Evolutionary conservation across 176 grass and related monocot genomes (phyloP).

Genomic region (Olyra latifolia): DNA sequence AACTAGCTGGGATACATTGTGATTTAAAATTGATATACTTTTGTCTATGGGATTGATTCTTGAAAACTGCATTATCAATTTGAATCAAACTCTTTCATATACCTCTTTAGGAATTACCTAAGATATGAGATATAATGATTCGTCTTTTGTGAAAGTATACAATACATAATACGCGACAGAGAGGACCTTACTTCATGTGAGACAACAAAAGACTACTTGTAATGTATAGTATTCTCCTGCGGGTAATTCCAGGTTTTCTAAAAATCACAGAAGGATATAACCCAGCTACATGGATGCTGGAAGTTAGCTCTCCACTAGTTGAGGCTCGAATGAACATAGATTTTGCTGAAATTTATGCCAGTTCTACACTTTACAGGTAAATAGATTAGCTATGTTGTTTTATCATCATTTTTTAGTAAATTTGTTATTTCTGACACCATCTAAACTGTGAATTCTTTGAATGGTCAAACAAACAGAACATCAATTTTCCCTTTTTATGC

Average conservation of each 20-base stretch:
- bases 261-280: slow-evolving; percentile 67
- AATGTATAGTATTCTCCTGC: slow-evolving; percentile 15
- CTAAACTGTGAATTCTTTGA: slow-evolving; percentile 9
- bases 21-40: background rate
- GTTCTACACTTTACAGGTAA: slow-evolving; percentile 61
- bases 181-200: background rate
- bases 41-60: background rate
- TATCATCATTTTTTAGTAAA: background rate
- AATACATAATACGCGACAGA: slow-evolving; percentile 11
- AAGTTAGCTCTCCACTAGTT: slow-evolving; percentile 49
- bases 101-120: background rate
- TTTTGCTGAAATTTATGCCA: slow-evolving; percentile 65
- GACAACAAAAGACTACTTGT: background rate
- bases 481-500: background rate
- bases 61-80: background rate
- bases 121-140: background rate
- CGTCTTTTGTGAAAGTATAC: no score
- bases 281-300: slow-evolving; percentile 85
- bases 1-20: background rate
- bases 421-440: background rate
- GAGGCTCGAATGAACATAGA: slow-evolving; percentile 51
- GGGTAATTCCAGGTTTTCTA: slow-evolving; percentile 63
- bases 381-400: slow-evolving; percentile 7
- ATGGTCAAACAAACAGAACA: background rate
- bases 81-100: background rate